These are phyloP conservation scores for Lachnum nothofagi DNA, from an alignment of 2,329 filamentous ascomycete genomes.

Conservation along the genomic window DNA sequence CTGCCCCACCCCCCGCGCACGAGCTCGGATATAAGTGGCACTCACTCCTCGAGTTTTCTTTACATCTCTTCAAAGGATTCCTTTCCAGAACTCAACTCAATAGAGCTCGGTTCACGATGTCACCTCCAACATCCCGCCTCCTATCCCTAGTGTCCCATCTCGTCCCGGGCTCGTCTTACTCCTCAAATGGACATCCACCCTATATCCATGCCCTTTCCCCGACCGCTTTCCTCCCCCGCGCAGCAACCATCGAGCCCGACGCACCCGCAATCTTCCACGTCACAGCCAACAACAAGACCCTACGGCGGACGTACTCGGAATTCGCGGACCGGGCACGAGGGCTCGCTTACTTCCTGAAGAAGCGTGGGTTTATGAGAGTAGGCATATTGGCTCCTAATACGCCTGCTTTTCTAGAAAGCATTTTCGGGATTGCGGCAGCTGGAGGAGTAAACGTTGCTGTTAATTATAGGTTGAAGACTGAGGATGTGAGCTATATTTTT, in stretches of 20 bases:
- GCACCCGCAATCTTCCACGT: conserved; percentile 81
- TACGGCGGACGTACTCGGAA: conserved; percentile 74
- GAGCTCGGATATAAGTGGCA: too few relatives aligned
- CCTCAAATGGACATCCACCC: too few relatives aligned
- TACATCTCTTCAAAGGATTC: too few relatives aligned
- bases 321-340: conserved; percentile 82
- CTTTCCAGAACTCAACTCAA: too few relatives aligned
- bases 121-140: conserved; percentile 57
- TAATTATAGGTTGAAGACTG: conserved; percentile 71
- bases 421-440: conserved; percentile 80
- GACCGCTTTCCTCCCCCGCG: conserved; percentile 79
- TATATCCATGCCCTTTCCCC: conserved; percentile 78
- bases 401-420: conserved; percentile 84
- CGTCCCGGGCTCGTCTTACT: conserved; percentile 31
- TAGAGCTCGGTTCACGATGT: conserved; percentile 47
- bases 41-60: too few relatives aligned
- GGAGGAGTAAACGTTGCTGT: conserved; percentile 71
- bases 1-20: too few relatives aligned
- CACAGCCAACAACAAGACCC: conserved; percentile 67
- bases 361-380: conserved; percentile 67
- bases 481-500: conserved; percentile 89
- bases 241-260: conserved; percentile 81
- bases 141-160: conserved; percentile 53
- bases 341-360: conserved; percentile 79
- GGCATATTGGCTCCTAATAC: conserved; percentile 90